A percentile compares a stretch with the other conserved stretches of the same genome.
phyloP scores from a whole-genome alignment of 176 grass and related monocot genomes.

The Zoysia pacifica region DNA sequence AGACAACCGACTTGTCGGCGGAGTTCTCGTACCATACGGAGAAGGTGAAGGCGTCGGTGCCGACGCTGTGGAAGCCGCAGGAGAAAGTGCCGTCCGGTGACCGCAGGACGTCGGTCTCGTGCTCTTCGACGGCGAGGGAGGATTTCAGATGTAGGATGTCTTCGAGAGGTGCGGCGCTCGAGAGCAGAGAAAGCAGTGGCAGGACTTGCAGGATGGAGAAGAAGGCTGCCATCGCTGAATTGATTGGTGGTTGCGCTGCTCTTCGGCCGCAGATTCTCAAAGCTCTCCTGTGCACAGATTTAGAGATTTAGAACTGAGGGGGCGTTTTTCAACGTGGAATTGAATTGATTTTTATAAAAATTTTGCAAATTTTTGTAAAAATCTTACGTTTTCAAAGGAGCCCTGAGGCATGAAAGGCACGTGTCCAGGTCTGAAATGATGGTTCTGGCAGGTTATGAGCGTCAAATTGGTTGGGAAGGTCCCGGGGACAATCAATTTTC shows the following conservation, averaged over 20 bases:
- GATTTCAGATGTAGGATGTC: neutral
- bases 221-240: neutral
- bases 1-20: neutral
- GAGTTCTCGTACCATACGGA: constrained; percentile 5
- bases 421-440: neutral
- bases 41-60: neutral
- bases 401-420: neutral
- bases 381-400: too few relatives aligned
- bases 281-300: neutral
- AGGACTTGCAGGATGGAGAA: neutral
- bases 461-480: neutral
- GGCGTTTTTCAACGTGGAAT: too few relatives aligned
- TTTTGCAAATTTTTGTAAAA: too few relatives aligned
- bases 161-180: neutral
- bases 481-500: neutral
- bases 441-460: neutral
- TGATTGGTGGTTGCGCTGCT: neutral
- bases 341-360: too few relatives aligned
- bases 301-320: too few relatives aligned
- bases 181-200: neutral
- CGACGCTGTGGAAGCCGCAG: neutral
- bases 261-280: neutral
- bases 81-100: constrained; percentile 3
- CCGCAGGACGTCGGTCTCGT: neutral
- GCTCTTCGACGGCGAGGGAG: neutral